Evolutionary conservation across 2,329 filamentous ascomycete species (phyloP), one percentile per base, ranked within the genome.

Genomic region (Cordyceps fumosorosea): DNA sequence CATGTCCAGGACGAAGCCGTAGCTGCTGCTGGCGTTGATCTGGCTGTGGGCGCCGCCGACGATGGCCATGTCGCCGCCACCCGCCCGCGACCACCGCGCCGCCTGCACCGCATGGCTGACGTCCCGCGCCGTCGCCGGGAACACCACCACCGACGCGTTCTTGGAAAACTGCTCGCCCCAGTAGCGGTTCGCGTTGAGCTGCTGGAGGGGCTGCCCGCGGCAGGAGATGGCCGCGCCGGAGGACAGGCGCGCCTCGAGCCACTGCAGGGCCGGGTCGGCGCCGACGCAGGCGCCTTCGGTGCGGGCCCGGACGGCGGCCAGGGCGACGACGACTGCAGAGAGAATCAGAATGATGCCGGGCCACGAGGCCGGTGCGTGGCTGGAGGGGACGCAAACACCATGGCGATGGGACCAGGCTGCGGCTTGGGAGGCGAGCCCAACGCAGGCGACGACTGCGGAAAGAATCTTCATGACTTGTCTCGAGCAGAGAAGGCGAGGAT

Each of bases 141-240:
- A 65, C 2, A 65, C 56, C 3, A 65, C 63, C 16, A 63, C 63
- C 7, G 56, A 61, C 3, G 63, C 63, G 24, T 65, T 57, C 18
- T 65, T 65, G 57, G 56, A 57, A 32, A 65, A 63, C 20, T 65
- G 63, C 10, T 54, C 37, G 29, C 62, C 63, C 63, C 63, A 65
- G 29, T 65, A 65, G 50, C 63, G 61, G 22, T 63, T 40, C 3
- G 47, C 45, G 18, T 65, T 63, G 26, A 42, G 48, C n/a, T 52
- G 56, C 47, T 65, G 63, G n/a, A 65, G 50, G 47, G 62, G 53
- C 44, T 65, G 52, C 2, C 63, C 57, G 3, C 51, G 42, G 44
- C 62, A 65, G 1, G 63, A 63, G 12, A 65, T 59, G n/a, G 61
- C 62, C 1, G 62, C 56, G 14, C 18, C 40, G 37, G 26, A 37